A percentile compares a stretch with the other conserved stretches of the same genome.
Evolutionary conservation across 257 asterid genomes (phyloP).

Genomic region (Solanum boliviense): DNA sequence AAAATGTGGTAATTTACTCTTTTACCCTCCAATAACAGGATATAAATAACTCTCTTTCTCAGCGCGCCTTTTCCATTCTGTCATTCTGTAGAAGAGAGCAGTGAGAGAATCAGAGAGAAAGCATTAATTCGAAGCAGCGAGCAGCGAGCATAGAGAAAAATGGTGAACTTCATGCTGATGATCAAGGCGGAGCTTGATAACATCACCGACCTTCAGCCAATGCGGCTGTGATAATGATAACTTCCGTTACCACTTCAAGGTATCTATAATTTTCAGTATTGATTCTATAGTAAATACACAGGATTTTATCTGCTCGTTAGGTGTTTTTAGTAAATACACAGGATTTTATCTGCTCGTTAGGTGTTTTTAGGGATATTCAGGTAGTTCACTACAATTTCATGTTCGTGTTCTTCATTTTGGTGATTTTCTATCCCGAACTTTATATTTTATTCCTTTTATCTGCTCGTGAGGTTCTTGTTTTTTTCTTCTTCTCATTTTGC

Average conservation of each 20-base stretch:
- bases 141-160: constrained; percentile 3
- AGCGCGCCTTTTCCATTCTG: neutral
- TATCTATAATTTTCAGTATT: neutral
- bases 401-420: neutral
- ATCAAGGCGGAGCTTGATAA: constrained; percentile 75
- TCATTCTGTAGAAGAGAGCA: neutral
- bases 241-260: constrained; percentile 68
- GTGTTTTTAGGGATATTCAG: neutral
- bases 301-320: neutral
- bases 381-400: neutral
- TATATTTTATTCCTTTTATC: neutral
- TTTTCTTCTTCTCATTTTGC: neutral
- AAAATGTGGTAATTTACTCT: neutral
- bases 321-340: neutral
- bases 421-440: neutral
- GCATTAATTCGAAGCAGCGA: constrained; percentile 1
- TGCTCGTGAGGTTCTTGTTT: neutral
- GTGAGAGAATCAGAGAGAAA: neutral
- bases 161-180: constrained; percentile 61
- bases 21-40: neutral
- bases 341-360: neutral
- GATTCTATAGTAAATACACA: neutral
- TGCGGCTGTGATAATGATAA: constrained; percentile 62
- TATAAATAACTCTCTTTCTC: neutral
- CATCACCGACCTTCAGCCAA: constrained; percentile 67